phyloP scores from a whole-genome alignment of 148 eudicot genomes.

The Spergularia marina region DNA sequence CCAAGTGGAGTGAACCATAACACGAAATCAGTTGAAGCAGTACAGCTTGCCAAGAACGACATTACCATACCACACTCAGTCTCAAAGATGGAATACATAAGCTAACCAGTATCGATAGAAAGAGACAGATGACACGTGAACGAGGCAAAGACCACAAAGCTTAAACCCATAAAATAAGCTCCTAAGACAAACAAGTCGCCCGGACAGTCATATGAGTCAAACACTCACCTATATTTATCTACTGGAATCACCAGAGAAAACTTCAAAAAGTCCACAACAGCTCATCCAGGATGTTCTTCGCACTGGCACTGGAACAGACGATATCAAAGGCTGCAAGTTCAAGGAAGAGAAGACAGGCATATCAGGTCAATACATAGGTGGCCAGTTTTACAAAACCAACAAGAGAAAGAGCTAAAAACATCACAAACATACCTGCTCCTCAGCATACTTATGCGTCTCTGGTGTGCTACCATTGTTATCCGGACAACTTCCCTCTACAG shows the following conservation, averaged over 20 bases:
- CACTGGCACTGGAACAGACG: conserved; percentile 39
- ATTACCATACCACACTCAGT: background rate
- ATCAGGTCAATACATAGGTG: background rate
- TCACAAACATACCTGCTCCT: conserved; percentile 39
- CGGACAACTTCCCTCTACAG: conserved; percentile 25
- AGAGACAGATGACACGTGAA: background rate
- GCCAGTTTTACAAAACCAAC: background rate
- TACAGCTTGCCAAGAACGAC: background rate
- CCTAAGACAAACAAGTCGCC: background rate
- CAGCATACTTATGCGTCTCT: conserved; percentile 38
- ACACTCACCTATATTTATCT: conserved; percentile 45
- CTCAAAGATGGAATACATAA: background rate
- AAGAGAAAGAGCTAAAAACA: background rate
- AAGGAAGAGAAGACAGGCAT: conserved; percentile 12
- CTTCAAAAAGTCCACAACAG: conserved; percentile 85
- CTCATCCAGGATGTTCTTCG: conserved; percentile 58
- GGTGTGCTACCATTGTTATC: conserved; percentile 35
- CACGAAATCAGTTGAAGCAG: background rate
- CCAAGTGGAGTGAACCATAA: background rate
- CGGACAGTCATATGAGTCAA: background rate
- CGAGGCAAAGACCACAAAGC: background rate
- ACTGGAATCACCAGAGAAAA: conserved; percentile 56
- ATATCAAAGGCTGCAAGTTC: conserved; percentile 50
- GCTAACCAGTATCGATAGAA: background rate
- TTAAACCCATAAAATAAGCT: background rate